Evolutionary conservation across 2,329 filamentous ascomycete genomes (phyloP), one percentile per base, ranked within the genome.

Genomic region (Colletotrichum tropicicola): DNA sequence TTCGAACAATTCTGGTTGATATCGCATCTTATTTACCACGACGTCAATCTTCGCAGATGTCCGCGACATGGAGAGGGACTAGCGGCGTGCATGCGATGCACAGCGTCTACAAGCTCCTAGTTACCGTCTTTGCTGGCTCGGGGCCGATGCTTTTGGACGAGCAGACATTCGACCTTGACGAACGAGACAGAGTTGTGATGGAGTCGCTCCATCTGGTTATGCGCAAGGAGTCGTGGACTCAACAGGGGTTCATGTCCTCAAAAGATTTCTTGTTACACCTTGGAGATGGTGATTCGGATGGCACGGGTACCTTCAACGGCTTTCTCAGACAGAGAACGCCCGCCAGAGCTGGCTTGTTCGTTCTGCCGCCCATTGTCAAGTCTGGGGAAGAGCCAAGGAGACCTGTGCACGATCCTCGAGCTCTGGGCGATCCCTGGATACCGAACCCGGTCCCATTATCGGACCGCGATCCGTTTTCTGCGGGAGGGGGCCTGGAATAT

Each of bases 1-100:
- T 84, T 19, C 81, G 82, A 51, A 85, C 85, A 1, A 78, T 89
- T 2, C 74, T 88, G 5, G 75, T 82, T 15, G 83, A 87, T 59
- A 75, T 84, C 32, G 75, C 77, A 21, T 75, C 77, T 6, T 68
- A 70, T 54, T 66, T 70, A 19, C 67, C 72, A 17, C 66, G 65
- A 32, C 61, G 54, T 27, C 48, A 63, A 37, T 32, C 70, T 48
- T 32, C 47, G 13, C 63, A 52, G 10, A 47, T 17, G 23, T 39
- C 59, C 47, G 30, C 53, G 6, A 37, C 63, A 6, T 66, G 53
- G 59, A 66, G 59, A 45, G 59, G 45, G 8, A 41, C 32, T 25
- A 43, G 30, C 32, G 47, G 41, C n/a, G 39, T 27, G n/a, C 48
- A 74, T 10, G 73, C 72, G 4, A 83, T 85, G 73, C 80, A 84